A percentile compares a stretch with the other conserved stretches of the same genome.
These are phyloP conservation scores for Mrakia gelida DNA, from an alignment of 768 basidiomycete genomes.

Conservation along the genomic window DNA sequence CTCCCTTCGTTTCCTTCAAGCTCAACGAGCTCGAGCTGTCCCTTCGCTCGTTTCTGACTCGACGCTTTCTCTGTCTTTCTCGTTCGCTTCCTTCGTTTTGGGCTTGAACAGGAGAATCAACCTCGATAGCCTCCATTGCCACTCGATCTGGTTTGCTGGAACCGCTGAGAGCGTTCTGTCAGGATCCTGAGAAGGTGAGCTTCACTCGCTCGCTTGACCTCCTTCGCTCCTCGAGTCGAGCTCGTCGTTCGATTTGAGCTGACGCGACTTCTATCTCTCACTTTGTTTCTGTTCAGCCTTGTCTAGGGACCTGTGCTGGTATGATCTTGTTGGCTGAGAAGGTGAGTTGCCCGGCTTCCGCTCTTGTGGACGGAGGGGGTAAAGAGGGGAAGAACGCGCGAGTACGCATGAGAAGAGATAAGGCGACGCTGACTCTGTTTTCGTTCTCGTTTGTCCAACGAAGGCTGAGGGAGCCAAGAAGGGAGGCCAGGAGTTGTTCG, in stretches of 20 bases:
- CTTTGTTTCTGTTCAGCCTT: neutral
- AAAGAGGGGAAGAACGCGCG: neutral
- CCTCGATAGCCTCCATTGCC: slow-evolving; percentile 30
- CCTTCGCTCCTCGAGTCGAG: neutral
- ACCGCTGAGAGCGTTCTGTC: slow-evolving; percentile 26
- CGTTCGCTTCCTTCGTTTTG: neutral
- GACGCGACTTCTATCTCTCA: neutral
- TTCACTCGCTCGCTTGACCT: no score
- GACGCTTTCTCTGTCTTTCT: neutral
- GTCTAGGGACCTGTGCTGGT: slow-evolving; percentile 28
- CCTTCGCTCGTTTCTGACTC: neutral
- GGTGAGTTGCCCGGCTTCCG: neutral
- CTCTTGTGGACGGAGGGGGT: neutral
- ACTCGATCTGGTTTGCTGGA: slow-evolving; percentile 28
- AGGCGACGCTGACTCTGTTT: neutral
- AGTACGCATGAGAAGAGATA: neutral
- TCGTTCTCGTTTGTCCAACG: neutral
- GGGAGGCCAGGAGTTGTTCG: slow-evolving; percentile 31
- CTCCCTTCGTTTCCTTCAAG: neutral
- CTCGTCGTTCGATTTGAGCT: neutral
- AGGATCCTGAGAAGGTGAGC: slow-evolving; percentile 19
- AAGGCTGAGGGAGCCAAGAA: slow-evolving; percentile 29
- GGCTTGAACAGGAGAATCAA: slow-evolving; percentile 22
- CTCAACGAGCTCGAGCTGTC: neutral
- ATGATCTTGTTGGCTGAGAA: slow-evolving; percentile 29